phyloP scores from a whole-genome alignment of 495 filamentous ascomycete genomes.

The Penicillium dipodomyicola region DNA sequence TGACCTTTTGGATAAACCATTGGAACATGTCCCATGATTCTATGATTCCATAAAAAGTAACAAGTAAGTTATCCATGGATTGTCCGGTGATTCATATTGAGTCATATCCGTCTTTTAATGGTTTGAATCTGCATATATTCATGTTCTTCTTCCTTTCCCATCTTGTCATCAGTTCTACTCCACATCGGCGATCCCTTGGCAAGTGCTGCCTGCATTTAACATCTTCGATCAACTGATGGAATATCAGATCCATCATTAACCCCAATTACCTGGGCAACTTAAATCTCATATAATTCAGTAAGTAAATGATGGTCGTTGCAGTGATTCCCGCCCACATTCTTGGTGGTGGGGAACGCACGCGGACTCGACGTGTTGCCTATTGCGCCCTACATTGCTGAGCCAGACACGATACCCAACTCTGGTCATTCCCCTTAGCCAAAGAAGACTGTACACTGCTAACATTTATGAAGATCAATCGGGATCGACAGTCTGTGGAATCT shows the following conservation, averaged over 20 bases:
- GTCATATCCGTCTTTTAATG: background rate
- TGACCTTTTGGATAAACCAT: conserved; percentile 4
- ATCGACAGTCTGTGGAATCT: conserved; percentile 25
- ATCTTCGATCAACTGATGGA: background rate
- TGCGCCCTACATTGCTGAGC: conserved; percentile 26
- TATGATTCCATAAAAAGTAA: background rate
- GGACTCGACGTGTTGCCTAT: conserved; percentile 5
- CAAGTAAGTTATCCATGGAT: conserved; percentile 3
- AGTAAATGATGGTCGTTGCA: background rate
- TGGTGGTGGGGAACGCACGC: background rate
- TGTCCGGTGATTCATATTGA: conserved; percentile 12
- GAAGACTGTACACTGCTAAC: conserved; percentile 1
- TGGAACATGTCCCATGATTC: conserved; percentile 7
- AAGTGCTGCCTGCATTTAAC: conserved; percentile 8
- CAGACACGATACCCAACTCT: conserved; percentile 3
- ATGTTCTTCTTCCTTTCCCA: background rate
- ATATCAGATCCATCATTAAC: background rate
- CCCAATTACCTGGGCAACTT: background rate
- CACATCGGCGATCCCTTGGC: conserved; percentile 6
- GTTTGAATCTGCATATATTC: background rate
- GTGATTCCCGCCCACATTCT: conserved; percentile 20
- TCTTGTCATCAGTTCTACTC: background rate
- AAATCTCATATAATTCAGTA: background rate
- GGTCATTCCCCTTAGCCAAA: background rate
- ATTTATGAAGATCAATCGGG: conserved; percentile 22